These are phyloP conservation scores for Cutaneotrichosporon dermatis DNA, from an alignment of 1,284 basidiomycete genomes.

Conservation along the genomic window DNA sequence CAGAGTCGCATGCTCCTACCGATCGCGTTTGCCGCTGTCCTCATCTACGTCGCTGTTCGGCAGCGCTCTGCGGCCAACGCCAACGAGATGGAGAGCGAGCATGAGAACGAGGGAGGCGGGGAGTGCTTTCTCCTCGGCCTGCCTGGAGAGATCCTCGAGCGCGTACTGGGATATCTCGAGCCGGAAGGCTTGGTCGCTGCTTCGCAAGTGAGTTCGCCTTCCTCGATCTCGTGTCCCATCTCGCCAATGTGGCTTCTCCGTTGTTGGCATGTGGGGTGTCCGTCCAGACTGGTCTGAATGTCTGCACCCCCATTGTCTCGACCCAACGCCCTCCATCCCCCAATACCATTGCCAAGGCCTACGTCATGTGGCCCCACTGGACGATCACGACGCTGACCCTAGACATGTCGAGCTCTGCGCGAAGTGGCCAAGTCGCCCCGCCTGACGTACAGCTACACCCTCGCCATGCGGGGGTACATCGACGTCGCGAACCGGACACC, in stretches of 20 bases:
- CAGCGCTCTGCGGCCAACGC: neutral
- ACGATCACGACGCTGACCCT: neutral
- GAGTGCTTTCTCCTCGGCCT: neutral
- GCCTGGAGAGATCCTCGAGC: constrained; percentile 11
- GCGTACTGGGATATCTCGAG: neutral
- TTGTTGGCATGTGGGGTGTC: too few species aligned
- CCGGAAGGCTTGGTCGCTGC: neutral
- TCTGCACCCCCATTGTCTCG: too few species aligned
- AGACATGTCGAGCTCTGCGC: constrained; percentile 8
- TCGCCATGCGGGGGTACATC: constrained; percentile 5
- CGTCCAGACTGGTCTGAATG: too few species aligned
- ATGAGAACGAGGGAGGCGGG: neutral
- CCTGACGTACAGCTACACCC: constrained; percentile 4
- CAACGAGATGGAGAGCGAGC: neutral
- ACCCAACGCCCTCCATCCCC: too few species aligned
- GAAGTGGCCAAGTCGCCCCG: neutral
- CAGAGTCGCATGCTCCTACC: neutral
- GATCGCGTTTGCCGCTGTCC: neutral
- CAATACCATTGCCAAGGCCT: too few species aligned
- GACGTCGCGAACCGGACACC: constrained; percentile 4
- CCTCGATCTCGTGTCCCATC: neutral
- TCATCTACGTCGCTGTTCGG: neutral
- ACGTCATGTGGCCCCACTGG: too few species aligned
- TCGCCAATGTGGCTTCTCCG: too few species aligned
- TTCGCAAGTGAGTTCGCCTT: neutral